phyloP scores from a whole-genome alignment of 129 eudicot species.

The Helianthus tuberosus region DNA sequence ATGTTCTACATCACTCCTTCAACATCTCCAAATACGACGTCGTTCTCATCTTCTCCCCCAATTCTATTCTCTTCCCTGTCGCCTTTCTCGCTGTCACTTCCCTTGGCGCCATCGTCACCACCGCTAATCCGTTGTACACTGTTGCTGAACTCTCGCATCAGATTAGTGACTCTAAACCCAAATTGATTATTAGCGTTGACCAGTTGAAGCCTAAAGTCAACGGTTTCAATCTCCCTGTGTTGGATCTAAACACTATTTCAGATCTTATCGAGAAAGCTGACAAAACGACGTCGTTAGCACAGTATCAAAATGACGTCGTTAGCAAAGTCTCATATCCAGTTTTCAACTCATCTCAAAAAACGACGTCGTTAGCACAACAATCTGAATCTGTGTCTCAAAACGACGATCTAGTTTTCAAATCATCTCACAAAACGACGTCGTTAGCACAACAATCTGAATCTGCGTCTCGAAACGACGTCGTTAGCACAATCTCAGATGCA shows the following conservation, averaged over 20 bases:
- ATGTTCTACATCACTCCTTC: slow-evolving; percentile 1
- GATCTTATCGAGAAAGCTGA: slow-evolving; percentile 10
- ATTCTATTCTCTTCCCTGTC: slow-evolving; percentile 42
- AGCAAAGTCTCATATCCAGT: neutral
- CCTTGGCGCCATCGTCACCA: slow-evolving; percentile 45
- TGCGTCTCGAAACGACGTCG: no score
- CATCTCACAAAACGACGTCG: no score
- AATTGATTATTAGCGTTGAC: slow-evolving; percentile 35
- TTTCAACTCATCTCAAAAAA: no score
- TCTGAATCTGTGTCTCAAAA: no score
- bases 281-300: neutral
- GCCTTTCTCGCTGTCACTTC: slow-evolving; percentile 38
- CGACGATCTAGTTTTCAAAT: no score
- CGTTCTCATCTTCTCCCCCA: slow-evolving; percentile 46
- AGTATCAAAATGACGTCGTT: no score
- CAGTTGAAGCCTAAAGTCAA: slow-evolving; percentile 24
- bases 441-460: no score
- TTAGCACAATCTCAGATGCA: no score
- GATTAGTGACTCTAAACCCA: slow-evolving; percentile 30
- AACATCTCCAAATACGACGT: slow-evolving; percentile 37
- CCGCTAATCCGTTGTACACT: slow-evolving; percentile 43
- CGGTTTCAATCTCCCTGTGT: slow-evolving; percentile 21
- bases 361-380: no score
- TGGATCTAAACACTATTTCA: slow-evolving; percentile 17
- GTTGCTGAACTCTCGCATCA: slow-evolving; percentile 40